Evolutionary conservation across 164 flowering plant genomes (phyloP).

Genomic region (Stephania japonica): DNA sequence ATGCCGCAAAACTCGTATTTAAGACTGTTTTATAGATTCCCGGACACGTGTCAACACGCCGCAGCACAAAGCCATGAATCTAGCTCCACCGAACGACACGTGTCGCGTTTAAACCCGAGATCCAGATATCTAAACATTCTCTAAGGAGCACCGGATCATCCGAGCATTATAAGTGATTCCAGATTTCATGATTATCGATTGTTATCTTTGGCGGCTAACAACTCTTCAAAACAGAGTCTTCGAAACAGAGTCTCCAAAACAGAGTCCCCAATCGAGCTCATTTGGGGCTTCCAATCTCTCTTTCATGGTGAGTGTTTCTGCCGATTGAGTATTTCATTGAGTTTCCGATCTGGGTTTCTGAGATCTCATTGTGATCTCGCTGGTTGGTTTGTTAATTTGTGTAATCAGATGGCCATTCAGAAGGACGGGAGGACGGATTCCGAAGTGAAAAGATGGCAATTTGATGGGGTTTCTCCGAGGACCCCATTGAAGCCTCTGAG

Average conservation of each 20-base stretch:
- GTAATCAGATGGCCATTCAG: background rate
- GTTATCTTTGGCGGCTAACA: background rate
- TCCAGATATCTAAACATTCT: too few relatives aligned
- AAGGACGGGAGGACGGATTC: constrained; percentile 20
- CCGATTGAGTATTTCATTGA: background rate
- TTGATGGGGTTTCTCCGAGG: constrained; percentile 20
- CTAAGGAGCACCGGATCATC: too few relatives aligned
- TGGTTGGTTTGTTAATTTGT: too few relatives aligned
- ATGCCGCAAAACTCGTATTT: background rate
- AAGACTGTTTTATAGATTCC: background rate
- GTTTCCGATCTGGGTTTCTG: background rate
- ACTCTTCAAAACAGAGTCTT: too few relatives aligned
- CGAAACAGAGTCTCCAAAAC: too few relatives aligned
- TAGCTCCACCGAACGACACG: background rate
- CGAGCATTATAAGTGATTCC: too few relatives aligned
- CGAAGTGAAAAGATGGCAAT: constrained; percentile 21
- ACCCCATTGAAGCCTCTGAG: constrained; percentile 18
- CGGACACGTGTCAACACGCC: background rate
- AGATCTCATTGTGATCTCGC: background rate
- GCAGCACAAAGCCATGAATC: background rate
- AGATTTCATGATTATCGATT: too few relatives aligned
- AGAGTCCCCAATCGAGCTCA: too few relatives aligned
- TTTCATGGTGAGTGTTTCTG: background rate
- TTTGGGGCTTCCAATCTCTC: background rate
- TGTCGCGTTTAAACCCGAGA: background rate